A percentile compares a stretch with the other conserved stretches of the same genome.
Evolutionary conservation across 2,329 filamentous ascomycete genomes (phyloP).

Genomic region (Fusarium nematophilum): DNA sequence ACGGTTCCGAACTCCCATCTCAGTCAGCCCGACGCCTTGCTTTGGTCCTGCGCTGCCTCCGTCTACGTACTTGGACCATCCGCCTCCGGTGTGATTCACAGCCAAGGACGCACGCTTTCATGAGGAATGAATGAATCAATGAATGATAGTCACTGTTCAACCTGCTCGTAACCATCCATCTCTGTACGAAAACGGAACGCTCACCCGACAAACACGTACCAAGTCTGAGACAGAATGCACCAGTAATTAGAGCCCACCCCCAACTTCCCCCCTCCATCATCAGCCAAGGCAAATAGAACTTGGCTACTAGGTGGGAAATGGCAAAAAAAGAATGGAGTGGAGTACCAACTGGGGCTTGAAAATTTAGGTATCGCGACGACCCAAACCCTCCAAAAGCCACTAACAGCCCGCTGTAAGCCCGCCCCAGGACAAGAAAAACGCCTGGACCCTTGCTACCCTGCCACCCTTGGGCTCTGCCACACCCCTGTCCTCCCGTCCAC

Average conservation of each 20-base stretch:
- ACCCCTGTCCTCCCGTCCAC: background rate
- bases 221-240: slow-evolving; percentile 32
- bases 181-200: slow-evolving; percentile 8
- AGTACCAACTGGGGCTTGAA: slow-evolving; percentile 1
- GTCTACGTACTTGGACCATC: background rate
- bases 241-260: background rate
- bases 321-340: background rate
- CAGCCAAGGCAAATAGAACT: slow-evolving; percentile 3
- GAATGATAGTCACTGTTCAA: too few relatives aligned
- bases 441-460: slow-evolving; percentile 29
- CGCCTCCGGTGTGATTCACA: too few relatives aligned
- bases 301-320: too few relatives aligned
- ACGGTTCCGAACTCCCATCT: slow-evolving; percentile 14
- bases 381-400: slow-evolving; percentile 3
- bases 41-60: background rate
- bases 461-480: slow-evolving; percentile 14
- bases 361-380: slow-evolving; percentile 12
- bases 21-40: slow-evolving; percentile 16
- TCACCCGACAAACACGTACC: slow-evolving; percentile 10
- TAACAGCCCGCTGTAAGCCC: background rate
- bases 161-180: background rate
- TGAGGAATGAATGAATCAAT: too few relatives aligned
- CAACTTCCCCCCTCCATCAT: background rate
- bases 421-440: slow-evolving; percentile 28
- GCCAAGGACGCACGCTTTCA: too few relatives aligned